Evolutionary conservation across 345 rosid species (phyloP).

Genomic region (Salix caprea): DNA sequence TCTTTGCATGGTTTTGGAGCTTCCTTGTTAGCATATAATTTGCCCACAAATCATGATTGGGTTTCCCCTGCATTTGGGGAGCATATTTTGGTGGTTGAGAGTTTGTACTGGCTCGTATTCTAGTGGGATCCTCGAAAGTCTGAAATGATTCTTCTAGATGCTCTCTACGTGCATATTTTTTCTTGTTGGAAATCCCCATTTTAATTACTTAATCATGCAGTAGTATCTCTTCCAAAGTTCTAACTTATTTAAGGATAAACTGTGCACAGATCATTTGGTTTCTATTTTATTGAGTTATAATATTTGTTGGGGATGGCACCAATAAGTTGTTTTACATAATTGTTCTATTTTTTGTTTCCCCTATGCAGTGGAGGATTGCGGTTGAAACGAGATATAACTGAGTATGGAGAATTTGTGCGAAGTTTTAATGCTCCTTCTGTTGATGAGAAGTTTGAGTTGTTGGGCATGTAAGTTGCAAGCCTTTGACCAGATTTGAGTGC

Average conservation of each 20-base stretch:
- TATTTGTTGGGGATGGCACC: not conserved
- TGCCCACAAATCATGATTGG: not conserved
- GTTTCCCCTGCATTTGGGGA: not conserved
- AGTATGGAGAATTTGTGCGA: slow-evolving; percentile 82
- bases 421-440: slow-evolving; percentile 84
- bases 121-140: not conserved
- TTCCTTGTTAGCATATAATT: not conserved
- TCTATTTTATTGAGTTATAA: slow-evolving; percentile 31
- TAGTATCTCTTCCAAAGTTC: not conserved
- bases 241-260: not conserved
- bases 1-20: not conserved
- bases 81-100: not conserved
- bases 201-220: not conserved
- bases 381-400: slow-evolving; percentile 92
- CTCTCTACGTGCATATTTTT: not conserved
- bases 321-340: not conserved
- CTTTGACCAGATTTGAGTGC: not conserved
- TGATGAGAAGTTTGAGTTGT: slow-evolving; percentile 90
- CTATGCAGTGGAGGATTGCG: slow-evolving; percentile 82
- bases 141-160: not conserved
- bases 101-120: not conserved
- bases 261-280: not conserved
- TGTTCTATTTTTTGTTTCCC: slow-evolving; percentile 13
- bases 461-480: slow-evolving; percentile 68
- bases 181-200: not conserved